Evolutionary conservation across 495 filamentous ascomycete species (phyloP).

Genomic region (Parmelia sp.): DNA sequence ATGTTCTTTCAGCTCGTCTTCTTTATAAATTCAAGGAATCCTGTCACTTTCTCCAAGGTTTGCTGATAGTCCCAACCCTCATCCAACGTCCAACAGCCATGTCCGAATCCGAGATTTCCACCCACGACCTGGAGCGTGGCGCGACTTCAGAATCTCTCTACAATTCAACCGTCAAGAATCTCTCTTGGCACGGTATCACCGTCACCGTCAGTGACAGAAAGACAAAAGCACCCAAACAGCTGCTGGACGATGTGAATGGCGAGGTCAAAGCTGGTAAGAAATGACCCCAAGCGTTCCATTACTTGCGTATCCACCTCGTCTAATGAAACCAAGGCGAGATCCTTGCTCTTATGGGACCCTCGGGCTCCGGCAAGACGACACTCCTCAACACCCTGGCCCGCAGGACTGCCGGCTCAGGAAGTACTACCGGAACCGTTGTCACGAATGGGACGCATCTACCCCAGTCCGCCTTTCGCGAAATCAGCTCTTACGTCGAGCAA

Average conservation of each 20-base stretch:
- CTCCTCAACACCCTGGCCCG: conserved; percentile 67
- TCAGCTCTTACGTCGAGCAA: conserved; percentile 65
- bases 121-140: not conserved
- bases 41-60: not conserved
- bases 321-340: conserved; percentile 51
- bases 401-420: conserved; percentile 40
- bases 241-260: conserved; percentile 49
- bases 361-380: conserved; percentile 71
- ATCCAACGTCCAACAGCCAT: not conserved
- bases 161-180: conserved; percentile 40
- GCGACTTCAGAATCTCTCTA: not conserved
- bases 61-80: not conserved
- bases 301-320: conserved; percentile 12
- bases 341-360: conserved; percentile 70
- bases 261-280: conserved; percentile 42
- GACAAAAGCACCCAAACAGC: conserved; percentile 50
- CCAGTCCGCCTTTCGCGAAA: conserved; percentile 39
- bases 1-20: not conserved
- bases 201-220: conserved; percentile 64
- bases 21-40: not conserved
- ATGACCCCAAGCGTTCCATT: not conserved
- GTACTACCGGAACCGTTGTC: conserved; percentile 5
- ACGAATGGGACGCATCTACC: conserved; percentile 26
- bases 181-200: conserved; percentile 56
- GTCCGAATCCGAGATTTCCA: not conserved